phyloP scores from a whole-genome alignment of 75 land plant species.

The Pinus tabuliformis region DNA sequence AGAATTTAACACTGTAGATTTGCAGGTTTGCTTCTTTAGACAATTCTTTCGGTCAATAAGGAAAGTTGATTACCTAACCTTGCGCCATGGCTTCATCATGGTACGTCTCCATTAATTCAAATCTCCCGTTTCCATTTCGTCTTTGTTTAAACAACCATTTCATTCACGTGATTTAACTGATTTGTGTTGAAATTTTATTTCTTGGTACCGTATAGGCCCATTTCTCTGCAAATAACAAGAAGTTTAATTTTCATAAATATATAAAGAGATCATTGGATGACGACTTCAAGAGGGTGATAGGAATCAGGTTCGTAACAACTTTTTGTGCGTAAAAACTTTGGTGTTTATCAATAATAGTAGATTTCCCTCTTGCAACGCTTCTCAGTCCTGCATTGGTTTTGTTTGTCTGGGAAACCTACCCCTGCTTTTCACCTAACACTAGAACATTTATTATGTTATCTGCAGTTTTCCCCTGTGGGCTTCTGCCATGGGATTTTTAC shows the following conservation, averaged over 20 bases:
- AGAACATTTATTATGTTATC: neutral
- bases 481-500: slow-evolving; percentile 40
- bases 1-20: neutral
- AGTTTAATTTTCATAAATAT: slow-evolving; percentile 45
- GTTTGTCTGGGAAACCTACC: neutral
- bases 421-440: neutral
- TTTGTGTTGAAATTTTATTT: neutral
- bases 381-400: neutral
- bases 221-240: slow-evolving; percentile 45
- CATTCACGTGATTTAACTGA: neutral
- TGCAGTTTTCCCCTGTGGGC: slow-evolving; percentile 64
- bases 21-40: slow-evolving; percentile 59
- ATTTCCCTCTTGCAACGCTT: no score
- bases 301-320: no score
- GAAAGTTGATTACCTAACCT: slow-evolving; percentile 55
- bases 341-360: no score
- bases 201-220: slow-evolving; percentile 47
- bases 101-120: slow-evolving; percentile 7
- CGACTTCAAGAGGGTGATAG: no score
- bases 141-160: neutral
- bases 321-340: no score
- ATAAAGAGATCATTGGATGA: no score
- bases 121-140: neutral
- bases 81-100: slow-evolving; percentile 56
- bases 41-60: slow-evolving; percentile 55